phyloP scores from a whole-genome alignment of 1,284 basidiomycete species.

The Pulveroboletus sp. region DNA sequence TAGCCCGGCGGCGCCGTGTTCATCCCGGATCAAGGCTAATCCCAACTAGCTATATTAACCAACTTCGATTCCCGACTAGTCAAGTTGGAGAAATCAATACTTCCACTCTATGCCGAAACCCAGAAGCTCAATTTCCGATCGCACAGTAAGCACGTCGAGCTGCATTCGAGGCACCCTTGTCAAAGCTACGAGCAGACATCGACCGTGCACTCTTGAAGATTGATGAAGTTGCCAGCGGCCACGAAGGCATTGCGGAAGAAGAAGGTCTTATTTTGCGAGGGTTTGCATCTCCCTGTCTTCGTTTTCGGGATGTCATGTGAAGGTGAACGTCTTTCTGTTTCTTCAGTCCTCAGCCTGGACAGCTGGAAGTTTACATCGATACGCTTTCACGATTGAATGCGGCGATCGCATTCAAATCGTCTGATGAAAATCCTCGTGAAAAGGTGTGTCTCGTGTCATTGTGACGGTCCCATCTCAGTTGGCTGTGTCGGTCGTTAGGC shows the following conservation, averaged over 20 bases:
- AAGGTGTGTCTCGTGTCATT: conserved; percentile 39
- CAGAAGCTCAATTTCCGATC: conserved; percentile 69
- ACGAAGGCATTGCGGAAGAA: conserved; percentile 73
- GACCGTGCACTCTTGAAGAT: conserved; percentile 74
- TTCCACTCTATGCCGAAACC: conserved; percentile 70
- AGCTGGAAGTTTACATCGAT: conserved; percentile 62
- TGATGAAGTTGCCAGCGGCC: conserved; percentile 69
- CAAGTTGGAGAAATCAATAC: conserved; percentile 77
- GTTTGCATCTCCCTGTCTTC: conserved; percentile 36
- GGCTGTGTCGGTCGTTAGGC: conserved; percentile 39
- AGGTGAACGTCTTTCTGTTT: not conserved
- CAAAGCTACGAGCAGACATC: conserved; percentile 53
- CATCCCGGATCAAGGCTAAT: conserved; percentile 11
- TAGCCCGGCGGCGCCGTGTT: conserved; percentile 4
- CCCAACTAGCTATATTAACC: conserved; percentile 61
- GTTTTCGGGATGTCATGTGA: not conserved
- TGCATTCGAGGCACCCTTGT: not conserved
- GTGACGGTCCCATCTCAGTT: not conserved
- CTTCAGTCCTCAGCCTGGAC: conserved; percentile 61
- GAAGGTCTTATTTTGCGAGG: conserved; percentile 74
- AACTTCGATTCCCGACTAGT: conserved; percentile 75
- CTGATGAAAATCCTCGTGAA: conserved; percentile 54
- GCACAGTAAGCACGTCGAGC: conserved; percentile 47
- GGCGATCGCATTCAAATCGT: conserved; percentile 70
- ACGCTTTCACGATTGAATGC: conserved; percentile 73